These are phyloP conservation scores for Climacium dendroides DNA, from an alignment of 225 moss, liverwort and hornwort species.

Conservation along the genomic window DNA sequence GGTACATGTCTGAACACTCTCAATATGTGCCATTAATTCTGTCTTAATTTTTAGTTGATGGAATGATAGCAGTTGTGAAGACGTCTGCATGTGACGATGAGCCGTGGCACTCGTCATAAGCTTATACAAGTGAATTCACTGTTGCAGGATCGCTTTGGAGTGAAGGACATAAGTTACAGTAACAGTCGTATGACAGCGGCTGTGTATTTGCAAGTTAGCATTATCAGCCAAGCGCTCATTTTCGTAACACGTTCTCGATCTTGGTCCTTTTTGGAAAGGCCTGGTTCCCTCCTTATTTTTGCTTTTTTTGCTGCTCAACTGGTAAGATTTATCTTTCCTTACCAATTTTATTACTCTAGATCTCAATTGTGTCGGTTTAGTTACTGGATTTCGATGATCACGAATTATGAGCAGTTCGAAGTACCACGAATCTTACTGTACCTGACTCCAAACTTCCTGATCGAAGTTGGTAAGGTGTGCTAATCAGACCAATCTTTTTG, in stretches of 20 bases:
- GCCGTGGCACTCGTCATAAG: not conserved
- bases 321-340: not conserved
- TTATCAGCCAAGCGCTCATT: conserved; percentile 45
- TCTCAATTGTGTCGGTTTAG: not conserved
- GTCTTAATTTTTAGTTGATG: not conserved
- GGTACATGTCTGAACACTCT: not conserved
- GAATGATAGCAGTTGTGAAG: not conserved
- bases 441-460: not conserved
- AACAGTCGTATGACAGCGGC: conserved; percentile 30
- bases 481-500: not conserved
- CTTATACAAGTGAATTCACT: not conserved
- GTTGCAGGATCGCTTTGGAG: conserved; percentile 26
- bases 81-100: not conserved
- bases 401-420: too few relatives aligned
- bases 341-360: not conserved
- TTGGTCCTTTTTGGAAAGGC: conserved; percentile 23
- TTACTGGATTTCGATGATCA: not conserved
- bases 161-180: conserved; percentile 1
- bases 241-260: conserved; percentile 42
- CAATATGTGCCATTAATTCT: not conserved
- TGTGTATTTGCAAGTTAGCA: conserved; percentile 48
- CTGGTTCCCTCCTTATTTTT: not conserved
- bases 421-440: not conserved
- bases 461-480: not conserved
- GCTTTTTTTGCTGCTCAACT: conserved; percentile 31